phyloP scores from a whole-genome alignment of 306 rosid species.

The Corylus americana region DNA sequence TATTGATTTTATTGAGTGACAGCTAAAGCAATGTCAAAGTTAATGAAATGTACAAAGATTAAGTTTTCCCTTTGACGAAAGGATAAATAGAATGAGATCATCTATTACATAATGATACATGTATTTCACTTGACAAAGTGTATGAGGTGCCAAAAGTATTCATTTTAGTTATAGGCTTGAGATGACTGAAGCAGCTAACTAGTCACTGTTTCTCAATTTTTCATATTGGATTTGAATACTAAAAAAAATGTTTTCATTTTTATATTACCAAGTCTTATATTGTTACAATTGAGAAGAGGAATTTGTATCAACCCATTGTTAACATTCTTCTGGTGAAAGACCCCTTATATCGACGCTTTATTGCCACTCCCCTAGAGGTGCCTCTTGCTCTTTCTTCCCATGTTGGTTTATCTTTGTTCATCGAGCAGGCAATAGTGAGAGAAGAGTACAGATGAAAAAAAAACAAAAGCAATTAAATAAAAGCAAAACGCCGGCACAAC shows the following conservation, averaged over 20 bases:
- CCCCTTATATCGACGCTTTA: too few relatives aligned
- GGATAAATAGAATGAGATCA: not conserved
- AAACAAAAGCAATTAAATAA: too few relatives aligned
- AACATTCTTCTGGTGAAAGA: conserved; percentile 27
- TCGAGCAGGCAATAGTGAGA: too few relatives aligned
- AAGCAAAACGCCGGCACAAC: too few relatives aligned
- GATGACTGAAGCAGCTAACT: not conserved
- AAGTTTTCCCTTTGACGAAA: not conserved
- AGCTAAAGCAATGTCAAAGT: not conserved
- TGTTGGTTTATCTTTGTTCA: too few relatives aligned
- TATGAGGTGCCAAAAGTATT: not conserved
- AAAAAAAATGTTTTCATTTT: not conserved
- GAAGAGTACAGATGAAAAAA: too few relatives aligned
- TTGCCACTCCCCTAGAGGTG: too few relatives aligned
- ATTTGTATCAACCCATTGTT: not conserved
- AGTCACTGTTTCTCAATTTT: not conserved
- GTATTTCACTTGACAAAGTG: not conserved
- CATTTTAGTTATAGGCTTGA: not conserved
- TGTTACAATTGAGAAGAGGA: not conserved
- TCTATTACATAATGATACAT: not conserved
- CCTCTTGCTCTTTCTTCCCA: too few relatives aligned
- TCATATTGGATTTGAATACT: not conserved
- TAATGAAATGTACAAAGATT: not conserved
- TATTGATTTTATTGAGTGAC: conserved; percentile 12
- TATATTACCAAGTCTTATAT: not conserved